These are phyloP conservation scores for Colletotrichum gloeosporioides DNA, from an alignment of 2,329 filamentous ascomycete species.

Conservation along the genomic window DNA sequence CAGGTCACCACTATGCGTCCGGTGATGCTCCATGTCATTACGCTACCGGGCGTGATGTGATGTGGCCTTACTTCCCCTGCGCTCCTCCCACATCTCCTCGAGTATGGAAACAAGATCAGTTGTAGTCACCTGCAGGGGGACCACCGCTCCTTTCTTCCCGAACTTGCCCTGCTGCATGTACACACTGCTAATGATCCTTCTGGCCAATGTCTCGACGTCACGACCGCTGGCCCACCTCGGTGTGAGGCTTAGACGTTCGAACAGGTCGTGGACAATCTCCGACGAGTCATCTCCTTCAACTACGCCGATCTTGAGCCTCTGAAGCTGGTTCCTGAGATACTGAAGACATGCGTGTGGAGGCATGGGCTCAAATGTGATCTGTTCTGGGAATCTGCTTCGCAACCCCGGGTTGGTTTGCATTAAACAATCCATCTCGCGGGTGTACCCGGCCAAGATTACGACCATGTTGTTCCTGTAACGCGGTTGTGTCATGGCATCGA, in stretches of 20 bases:
- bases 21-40: no score
- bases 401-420: conserved; percentile 57
- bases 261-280: conserved; percentile 21
- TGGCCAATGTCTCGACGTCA: conserved; percentile 62
- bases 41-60: no score
- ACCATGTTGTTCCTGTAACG: conserved; percentile 53
- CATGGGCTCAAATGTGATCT: conserved; percentile 13
- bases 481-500: conserved; percentile 38
- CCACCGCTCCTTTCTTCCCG: no score
- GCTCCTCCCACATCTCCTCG: neutral
- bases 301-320: conserved; percentile 11
- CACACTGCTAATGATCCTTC: conserved; percentile 49
- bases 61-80: no score
- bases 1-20: no score
- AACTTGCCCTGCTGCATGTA: conserved; percentile 26
- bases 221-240: conserved; percentile 67
- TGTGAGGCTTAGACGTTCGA: conserved; percentile 44
- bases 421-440: conserved; percentile 55
- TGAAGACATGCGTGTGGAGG: conserved; percentile 5
- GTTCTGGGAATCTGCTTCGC: conserved; percentile 49
- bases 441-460: conserved; percentile 61
- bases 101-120: neutral
- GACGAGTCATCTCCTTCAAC: neutral
- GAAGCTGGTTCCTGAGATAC: conserved; percentile 31
- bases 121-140: neutral